These are phyloP conservation scores for Priceomyces castillae DNA, from an alignment of 805 yeast genomes.

Conservation along the genomic window DNA sequence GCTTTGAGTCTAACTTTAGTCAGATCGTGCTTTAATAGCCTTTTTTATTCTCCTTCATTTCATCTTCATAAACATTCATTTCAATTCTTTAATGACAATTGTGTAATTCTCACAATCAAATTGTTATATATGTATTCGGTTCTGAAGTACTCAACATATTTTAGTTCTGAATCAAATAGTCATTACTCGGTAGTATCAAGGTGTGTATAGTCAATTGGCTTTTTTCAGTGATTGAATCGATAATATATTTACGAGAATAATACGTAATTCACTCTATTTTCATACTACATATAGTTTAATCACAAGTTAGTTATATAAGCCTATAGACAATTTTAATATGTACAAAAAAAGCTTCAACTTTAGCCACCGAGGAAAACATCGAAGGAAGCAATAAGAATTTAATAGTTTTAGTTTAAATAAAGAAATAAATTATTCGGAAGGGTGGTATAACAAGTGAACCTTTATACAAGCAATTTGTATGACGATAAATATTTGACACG, in stretches of 20 bases:
- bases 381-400: neutral
- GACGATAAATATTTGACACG: neutral
- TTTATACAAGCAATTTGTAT: constrained; percentile 2
- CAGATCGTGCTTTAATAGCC: constrained; percentile 1
- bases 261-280: no score
- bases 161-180: no score
- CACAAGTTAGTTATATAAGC: neutral
- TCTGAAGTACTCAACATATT: no score
- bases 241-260: no score
- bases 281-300: neutral
- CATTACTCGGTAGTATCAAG: no score
- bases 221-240: no score
- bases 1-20: constrained; percentile 3
- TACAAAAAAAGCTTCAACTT: constrained; percentile 2
- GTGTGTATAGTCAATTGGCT: no score
- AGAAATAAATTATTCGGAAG: neutral
- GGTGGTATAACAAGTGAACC: neutral
- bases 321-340: constrained; percentile 3
- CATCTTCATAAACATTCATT: neutral
- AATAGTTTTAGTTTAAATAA: neutral
- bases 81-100: neutral
- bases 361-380: neutral
- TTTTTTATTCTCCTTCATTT: neutral
- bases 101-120: no score
- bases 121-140: no score